Evolutionary conservation across 2,329 filamentous ascomycete genomes (phyloP).

Genomic region (Xylaria sp.): DNA sequence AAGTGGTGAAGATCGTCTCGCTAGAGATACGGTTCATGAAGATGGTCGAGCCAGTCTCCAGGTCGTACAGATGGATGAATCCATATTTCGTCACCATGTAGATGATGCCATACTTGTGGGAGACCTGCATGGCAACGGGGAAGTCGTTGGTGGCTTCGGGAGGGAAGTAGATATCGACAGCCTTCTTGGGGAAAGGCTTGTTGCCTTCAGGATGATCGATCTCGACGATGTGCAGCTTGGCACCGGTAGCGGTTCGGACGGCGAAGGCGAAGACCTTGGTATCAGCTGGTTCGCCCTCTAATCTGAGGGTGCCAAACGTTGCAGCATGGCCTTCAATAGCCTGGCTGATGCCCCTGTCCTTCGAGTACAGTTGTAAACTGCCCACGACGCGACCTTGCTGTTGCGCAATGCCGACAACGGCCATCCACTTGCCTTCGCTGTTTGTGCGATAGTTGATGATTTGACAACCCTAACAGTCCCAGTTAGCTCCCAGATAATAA

Average conservation of each 20-base stretch:
- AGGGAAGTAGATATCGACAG: slow-evolving; percentile 97
- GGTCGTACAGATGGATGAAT: slow-evolving; percentile 97
- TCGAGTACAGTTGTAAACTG: slow-evolving; percentile 96
- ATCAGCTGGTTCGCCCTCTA: slow-evolving; percentile 86
- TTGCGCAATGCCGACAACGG: slow-evolving; percentile 92
- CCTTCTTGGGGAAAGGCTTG: slow-evolving; percentile 89
- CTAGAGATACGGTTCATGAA: slow-evolving; percentile 99
- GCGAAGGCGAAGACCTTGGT: slow-evolving; percentile 98
- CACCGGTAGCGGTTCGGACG: slow-evolving; percentile 83
- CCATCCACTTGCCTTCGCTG: slow-evolving; percentile 97
- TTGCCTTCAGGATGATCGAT: slow-evolving; percentile 92
- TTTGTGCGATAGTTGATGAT: slow-evolving; percentile 99
- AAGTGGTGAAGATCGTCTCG: slow-evolving; percentile 97
- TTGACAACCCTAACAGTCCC: slow-evolving; percentile 73
- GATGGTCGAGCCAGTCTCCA: slow-evolving; percentile 92
- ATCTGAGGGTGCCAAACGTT: slow-evolving; percentile 83
- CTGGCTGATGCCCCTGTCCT: slow-evolving; percentile 94
- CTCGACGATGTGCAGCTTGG: slow-evolving; percentile 96
- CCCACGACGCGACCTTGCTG: slow-evolving; percentile 92
- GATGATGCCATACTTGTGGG: slow-evolving; percentile 92
- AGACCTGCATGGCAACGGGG: slow-evolving; percentile 96
- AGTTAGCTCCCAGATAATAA: slow-evolving; percentile 22
- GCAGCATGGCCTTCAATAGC: slow-evolving; percentile 97
- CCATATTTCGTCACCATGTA: slow-evolving; percentile 99
- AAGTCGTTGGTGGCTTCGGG: slow-evolving; percentile 95